Evolutionary conservation across 495 filamentous ascomycete genomes (phyloP).

Genomic region (Amniculicola lignicola): DNA sequence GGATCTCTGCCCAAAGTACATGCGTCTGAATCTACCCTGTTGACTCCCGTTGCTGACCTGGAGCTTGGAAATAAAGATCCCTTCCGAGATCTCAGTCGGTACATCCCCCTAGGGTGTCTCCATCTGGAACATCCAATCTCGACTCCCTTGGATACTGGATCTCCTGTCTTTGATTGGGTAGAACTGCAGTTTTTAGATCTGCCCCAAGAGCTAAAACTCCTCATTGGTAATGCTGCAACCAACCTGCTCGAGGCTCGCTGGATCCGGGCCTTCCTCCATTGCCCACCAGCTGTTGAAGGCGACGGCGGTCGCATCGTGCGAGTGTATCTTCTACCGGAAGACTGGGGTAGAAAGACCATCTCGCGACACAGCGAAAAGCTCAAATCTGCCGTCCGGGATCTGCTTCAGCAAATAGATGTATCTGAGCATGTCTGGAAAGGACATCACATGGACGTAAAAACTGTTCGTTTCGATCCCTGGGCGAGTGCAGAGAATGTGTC

Average conservation of each 20-base stretch:
- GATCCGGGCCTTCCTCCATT: constrained; percentile 26
- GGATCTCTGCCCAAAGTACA: too few species aligned
- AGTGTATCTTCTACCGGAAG: constrained; percentile 28
- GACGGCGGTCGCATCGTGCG: constrained; percentile 5
- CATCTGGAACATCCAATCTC: background rate
- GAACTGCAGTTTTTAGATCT: constrained; percentile 11
- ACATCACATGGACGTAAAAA: background rate
- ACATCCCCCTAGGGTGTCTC: constrained; percentile 31
- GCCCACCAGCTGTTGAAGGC: background rate
- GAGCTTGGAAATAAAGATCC: background rate
- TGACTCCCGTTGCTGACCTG: background rate
- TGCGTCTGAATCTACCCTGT: background rate
- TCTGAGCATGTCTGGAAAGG: constrained; percentile 30
- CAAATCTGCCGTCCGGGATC: constrained; percentile 16
- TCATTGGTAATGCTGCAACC: constrained; percentile 13
- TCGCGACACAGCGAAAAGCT: constrained; percentile 23
- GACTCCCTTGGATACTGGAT: background rate
- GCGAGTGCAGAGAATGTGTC: constrained; percentile 53
- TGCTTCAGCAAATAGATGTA: constrained; percentile 24
- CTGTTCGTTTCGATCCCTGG: constrained; percentile 37
- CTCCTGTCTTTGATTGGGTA: background rate
- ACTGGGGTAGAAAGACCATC: constrained; percentile 21
- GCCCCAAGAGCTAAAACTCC: constrained; percentile 8
- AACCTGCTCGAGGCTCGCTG: constrained; percentile 23
- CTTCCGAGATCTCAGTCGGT: constrained; percentile 3